A percentile compares a stretch with the other conserved stretches of the same genome.
phyloP scores from a whole-genome alignment of 2,329 filamentous ascomycete genomes.

The Huntiella moniliformis region DNA sequence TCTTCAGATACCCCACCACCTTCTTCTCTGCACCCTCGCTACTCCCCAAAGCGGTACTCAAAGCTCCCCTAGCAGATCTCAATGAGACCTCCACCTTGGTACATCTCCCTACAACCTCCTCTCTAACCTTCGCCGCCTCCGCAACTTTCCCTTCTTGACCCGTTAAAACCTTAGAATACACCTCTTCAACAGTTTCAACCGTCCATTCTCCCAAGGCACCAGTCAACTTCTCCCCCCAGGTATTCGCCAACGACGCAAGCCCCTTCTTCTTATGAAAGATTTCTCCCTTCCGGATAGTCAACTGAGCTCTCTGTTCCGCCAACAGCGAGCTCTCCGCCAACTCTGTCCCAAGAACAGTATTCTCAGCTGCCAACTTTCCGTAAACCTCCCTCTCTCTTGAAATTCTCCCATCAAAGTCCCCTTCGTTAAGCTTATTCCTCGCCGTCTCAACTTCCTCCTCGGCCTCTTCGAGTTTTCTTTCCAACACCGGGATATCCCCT shows the following conservation, averaged over 20 bases:
- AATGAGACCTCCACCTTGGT: slow-evolving; percentile 60
- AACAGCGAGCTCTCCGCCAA: slow-evolving; percentile 65
- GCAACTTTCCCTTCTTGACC: slow-evolving; percentile 37
- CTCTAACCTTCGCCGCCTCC: slow-evolving; percentile 50
- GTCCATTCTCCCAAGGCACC: slow-evolving; percentile 53
- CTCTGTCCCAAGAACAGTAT: slow-evolving; percentile 56
- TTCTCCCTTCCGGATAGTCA: slow-evolving; percentile 71
- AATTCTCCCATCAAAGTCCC: slow-evolving; percentile 54
- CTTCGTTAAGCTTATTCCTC: slow-evolving; percentile 41
- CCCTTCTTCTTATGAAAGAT: slow-evolving; percentile 53
- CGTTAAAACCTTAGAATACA: slow-evolving; percentile 46
- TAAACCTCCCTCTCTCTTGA: slow-evolving; percentile 46
- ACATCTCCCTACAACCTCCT: slow-evolving; percentile 51
- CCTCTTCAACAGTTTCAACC: slow-evolving; percentile 46
- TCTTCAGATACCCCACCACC: slow-evolving; percentile 30
- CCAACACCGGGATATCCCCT: slow-evolving; percentile 58
- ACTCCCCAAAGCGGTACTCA: slow-evolving; percentile 45
- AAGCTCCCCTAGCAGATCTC: slow-evolving; percentile 42
- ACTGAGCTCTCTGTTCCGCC: slow-evolving; percentile 63
- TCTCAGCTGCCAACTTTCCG: slow-evolving; percentile 50
- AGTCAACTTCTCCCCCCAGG: slow-evolving; percentile 53
- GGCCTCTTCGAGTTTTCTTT: slow-evolving; percentile 53
- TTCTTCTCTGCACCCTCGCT: slow-evolving; percentile 39
- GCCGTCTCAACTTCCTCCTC: slow-evolving; percentile 41
- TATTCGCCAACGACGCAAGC: slow-evolving; percentile 56